A percentile compares a stretch with the other conserved stretches of the same genome.
phyloP scores from a whole-genome alignment of 1,284 basidiomycete species.

The Bjerkandera adusta region DNA sequence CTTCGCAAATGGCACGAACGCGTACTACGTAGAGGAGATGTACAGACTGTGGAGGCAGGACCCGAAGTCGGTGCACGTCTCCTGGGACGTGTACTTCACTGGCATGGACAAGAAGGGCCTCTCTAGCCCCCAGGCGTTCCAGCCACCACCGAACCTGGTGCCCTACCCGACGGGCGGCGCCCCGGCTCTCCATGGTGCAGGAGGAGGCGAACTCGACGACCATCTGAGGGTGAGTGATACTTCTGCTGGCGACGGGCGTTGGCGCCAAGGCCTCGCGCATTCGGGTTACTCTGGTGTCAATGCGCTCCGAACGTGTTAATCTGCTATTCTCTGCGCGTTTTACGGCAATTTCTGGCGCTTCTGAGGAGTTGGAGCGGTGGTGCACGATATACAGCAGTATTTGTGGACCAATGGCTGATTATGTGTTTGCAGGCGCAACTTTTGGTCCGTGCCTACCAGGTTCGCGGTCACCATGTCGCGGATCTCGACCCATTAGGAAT shows the following conservation, averaged over 20 bases:
- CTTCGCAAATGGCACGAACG: slow-evolving; percentile 90
- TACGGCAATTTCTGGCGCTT: not conserved
- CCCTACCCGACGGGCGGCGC: slow-evolving; percentile 77
- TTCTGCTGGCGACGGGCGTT: not conserved
- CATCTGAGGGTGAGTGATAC: slow-evolving; percentile 80
- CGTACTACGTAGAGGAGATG: slow-evolving; percentile 97
- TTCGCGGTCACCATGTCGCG: slow-evolving; percentile 95
- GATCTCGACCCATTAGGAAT: slow-evolving; percentile 96
- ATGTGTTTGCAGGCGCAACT: slow-evolving; percentile 75
- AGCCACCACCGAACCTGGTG: slow-evolving; percentile 74
- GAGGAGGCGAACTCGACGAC: slow-evolving; percentile 82
- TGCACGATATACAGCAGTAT: not conserved
- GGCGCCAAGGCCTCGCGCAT: not conserved
- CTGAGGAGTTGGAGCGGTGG: too few relatives aligned
- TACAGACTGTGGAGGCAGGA: slow-evolving; percentile 90
- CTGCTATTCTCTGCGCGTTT: not conserved
- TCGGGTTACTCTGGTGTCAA: too few relatives aligned
- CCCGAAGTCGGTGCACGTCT: slow-evolving; percentile 89
- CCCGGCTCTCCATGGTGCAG: slow-evolving; percentile 74
- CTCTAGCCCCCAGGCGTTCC: slow-evolving; percentile 81
- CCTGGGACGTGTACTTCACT: slow-evolving; percentile 95
- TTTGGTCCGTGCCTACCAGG: slow-evolving; percentile 97
- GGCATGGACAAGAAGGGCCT: slow-evolving; percentile 87
- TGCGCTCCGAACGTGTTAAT: too few relatives aligned
- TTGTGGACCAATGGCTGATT: not conserved